Conservation (phyloP, 202 grass and related monocot genomes). For the Carex sylvatica region DNA sequence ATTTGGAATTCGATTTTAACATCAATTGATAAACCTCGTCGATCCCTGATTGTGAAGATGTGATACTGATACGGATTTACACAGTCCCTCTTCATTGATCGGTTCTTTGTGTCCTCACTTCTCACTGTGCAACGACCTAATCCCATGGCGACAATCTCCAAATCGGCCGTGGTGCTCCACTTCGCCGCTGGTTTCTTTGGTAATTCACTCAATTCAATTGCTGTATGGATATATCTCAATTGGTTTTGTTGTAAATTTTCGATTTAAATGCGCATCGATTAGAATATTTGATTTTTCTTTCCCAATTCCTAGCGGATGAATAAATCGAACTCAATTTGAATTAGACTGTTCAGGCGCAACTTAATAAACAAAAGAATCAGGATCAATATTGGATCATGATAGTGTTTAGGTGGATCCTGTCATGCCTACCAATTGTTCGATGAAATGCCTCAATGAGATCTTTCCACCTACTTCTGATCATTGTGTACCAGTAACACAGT, state of each 20-base stretch:
- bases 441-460: not conserved
- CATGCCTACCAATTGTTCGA: not conserved
- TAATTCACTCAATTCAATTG: not conserved
- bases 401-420: too few relatives aligned
- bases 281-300: not conserved
- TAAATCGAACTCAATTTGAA: not conserved
- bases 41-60: too few relatives aligned
- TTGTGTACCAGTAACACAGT: not conserved
- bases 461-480: not conserved
- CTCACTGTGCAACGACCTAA: not conserved
- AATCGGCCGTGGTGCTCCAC: not conserved
- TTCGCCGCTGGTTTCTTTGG: not conserved
- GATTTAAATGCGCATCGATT: not conserved
- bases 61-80: too few relatives aligned
- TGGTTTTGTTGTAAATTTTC: not conserved
- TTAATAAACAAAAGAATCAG: too few relatives aligned
- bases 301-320: not conserved
- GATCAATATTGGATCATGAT: too few relatives aligned
- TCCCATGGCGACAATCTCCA: conserved; percentile 18
- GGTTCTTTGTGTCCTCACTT: not conserved
- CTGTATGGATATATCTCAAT: not conserved
- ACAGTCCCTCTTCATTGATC: too few relatives aligned
- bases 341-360: not conserved
- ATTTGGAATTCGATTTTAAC: too few relatives aligned
- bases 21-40: too few relatives aligned